phyloP scores from a whole-genome alignment of 1,284 basidiomycete genomes.

The Leccinum subrobustum region DNA sequence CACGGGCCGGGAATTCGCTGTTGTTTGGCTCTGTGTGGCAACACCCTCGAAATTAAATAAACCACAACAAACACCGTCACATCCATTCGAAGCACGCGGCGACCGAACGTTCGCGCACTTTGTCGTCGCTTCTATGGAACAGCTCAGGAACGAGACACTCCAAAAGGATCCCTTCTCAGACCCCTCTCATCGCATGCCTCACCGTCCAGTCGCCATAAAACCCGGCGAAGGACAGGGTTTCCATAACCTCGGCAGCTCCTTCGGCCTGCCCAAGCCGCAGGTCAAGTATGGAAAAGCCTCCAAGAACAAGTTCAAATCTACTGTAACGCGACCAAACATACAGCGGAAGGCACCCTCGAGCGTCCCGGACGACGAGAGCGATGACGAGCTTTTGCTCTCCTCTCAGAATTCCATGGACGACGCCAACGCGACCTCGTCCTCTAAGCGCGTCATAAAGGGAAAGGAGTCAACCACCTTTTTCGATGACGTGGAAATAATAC shows the following conservation, averaged over 20 bases:
- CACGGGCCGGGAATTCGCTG: not conserved
- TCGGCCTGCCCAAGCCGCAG: constrained; percentile 10
- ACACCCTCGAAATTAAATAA: constrained; percentile 28
- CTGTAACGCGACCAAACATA: not conserved
- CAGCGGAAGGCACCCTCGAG: not conserved
- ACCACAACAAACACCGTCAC: constrained; percentile 27
- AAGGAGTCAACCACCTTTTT: not conserved
- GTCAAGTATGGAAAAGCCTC: constrained; percentile 1
- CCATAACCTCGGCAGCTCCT: constrained; percentile 26
- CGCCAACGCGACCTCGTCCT: constrained; percentile 9
- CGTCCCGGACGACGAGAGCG: constrained; percentile 22
- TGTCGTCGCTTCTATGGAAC: constrained; percentile 24
- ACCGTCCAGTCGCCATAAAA: constrained; percentile 27
- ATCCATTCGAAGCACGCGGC: constrained; percentile 4
- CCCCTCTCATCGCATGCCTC: constrained; percentile 22
- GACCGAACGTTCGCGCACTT: not conserved
- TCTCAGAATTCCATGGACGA: constrained; percentile 25
- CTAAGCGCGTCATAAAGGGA: constrained; percentile 14
- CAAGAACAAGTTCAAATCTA: constrained; percentile 16
- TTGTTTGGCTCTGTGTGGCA: constrained; percentile 27
- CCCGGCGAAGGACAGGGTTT: constrained; percentile 30
- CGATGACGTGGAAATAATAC: constrained; percentile 13
- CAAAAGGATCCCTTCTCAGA: constrained; percentile 16
- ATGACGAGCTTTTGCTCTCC: constrained; percentile 32
- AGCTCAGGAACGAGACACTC: constrained; percentile 3